phyloP scores from a whole-genome alignment of 768 basidiomycete species.

The Asterophora lycoperdoides region DNA sequence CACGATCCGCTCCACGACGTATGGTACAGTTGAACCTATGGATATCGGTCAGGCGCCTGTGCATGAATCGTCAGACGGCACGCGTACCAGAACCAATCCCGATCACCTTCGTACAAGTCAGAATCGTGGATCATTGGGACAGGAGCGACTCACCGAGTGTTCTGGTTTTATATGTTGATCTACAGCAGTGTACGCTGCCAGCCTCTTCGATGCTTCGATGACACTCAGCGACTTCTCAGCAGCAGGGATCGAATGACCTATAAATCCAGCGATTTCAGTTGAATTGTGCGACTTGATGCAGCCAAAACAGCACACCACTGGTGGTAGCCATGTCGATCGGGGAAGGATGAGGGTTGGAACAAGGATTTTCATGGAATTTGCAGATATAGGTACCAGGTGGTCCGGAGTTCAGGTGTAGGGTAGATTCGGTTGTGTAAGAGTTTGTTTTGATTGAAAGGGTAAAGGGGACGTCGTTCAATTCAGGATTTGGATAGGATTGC shows the following conservation, averaged over 20 bases:
- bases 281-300: background rate
- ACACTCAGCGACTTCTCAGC: slow-evolving; percentile 25
- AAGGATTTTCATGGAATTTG: background rate
- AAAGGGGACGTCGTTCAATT: background rate
- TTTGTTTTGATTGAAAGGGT: too few species aligned
- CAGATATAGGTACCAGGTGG: background rate
- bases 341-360: background rate
- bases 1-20: slow-evolving; percentile 92
- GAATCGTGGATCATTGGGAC: background rate
- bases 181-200: slow-evolving; percentile 93
- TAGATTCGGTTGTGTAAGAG: too few species aligned
- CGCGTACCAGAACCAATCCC: slow-evolving; percentile 79
- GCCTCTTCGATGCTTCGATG: slow-evolving; percentile 80
- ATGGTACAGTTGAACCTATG: slow-evolving; percentile 87
- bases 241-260: background rate
- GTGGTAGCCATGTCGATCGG: background rate
- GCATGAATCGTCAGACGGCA: background rate
- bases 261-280: background rate
- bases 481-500: background rate
- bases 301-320: background rate
- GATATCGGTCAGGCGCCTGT: slow-evolving; percentile 6
- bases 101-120: slow-evolving; percentile 51
- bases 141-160: slow-evolving; percentile 58
- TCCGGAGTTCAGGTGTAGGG: background rate
- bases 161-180: slow-evolving; percentile 81